These are phyloP conservation scores for Cryptococcus wingfieldii DNA, from an alignment of 1,284 basidiomycete species.

Conservation along the genomic window DNA sequence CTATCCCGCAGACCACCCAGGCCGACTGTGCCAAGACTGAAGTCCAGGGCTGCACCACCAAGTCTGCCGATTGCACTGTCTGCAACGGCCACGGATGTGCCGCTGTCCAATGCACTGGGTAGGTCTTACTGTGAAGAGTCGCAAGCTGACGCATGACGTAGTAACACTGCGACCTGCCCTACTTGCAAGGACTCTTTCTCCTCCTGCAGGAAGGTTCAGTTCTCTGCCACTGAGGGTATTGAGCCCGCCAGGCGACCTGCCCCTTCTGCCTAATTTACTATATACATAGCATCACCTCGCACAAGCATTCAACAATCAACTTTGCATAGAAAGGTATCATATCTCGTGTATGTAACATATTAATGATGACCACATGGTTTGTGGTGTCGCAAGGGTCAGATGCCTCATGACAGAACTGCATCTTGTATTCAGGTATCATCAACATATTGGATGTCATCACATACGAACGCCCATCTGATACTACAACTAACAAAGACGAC, in stretches of 20 bases:
- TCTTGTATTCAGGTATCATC: background rate
- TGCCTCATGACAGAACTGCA: too few relatives aligned
- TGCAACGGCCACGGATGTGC: slow-evolving; percentile 43
- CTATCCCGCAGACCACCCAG: slow-evolving; percentile 12
- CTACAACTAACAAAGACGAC: background rate
- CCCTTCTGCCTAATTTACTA: slow-evolving; percentile 12
- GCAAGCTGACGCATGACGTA: slow-evolving; percentile 11
- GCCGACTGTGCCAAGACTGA: slow-evolving; percentile 39
- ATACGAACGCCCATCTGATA: background rate
- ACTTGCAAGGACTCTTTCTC: slow-evolving; percentile 35
- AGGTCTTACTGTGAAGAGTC: slow-evolving; percentile 11
- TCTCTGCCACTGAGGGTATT: slow-evolving; percentile 38
- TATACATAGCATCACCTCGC: background rate
- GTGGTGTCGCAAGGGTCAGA: background rate
- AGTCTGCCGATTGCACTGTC: slow-evolving; percentile 32
- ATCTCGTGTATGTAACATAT: background rate
- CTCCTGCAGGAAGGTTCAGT: slow-evolving; percentile 36
- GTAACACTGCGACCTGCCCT: slow-evolving; percentile 40
- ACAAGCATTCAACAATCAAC: background rate
- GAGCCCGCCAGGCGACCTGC: slow-evolving; percentile 27
- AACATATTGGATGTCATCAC: background rate
- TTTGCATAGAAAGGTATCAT: background rate
- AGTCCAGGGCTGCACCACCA: slow-evolving; percentile 39
- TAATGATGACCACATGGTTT: background rate
- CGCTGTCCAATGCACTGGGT: slow-evolving; percentile 45